Percentiles rank a stretch among this genome's conserved stretches.
Evolutionary conservation across 192 early-diverging fungal genomes (phyloP).

Genomic region (Gigaspora rosea): DNA sequence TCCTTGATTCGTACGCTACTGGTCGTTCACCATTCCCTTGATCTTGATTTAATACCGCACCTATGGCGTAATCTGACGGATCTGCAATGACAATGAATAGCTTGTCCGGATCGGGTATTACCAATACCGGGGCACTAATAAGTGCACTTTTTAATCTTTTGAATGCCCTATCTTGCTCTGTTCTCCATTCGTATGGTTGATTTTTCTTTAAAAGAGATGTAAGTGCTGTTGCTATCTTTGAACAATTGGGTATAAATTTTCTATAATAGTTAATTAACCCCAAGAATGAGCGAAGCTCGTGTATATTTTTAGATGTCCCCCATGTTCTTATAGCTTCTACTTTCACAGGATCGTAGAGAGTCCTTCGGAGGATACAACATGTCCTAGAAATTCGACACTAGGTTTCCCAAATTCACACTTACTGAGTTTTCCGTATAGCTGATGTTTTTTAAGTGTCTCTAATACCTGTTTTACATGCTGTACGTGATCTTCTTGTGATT

Average conservation of each 20-base stretch:
- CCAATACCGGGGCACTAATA: too few species aligned
- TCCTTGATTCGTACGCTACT: constrained; percentile 37
- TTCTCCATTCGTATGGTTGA: constrained; percentile 28
- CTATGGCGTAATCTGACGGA: constrained; percentile 32
- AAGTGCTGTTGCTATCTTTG: constrained; percentile 33
- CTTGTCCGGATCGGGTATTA: too few species aligned
- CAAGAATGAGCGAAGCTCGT: constrained; percentile 37
- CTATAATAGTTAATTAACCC: constrained; percentile 44
- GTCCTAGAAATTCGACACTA: constrained; percentile 39
- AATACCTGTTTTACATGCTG: constrained; percentile 36
- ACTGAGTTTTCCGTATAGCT: constrained; percentile 22
- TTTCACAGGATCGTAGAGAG: constrained; percentile 33
- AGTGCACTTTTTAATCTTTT: constrained; percentile 25
- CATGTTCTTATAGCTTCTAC: constrained; percentile 28
- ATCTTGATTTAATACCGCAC: constrained; percentile 32
- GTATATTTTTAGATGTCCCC: too few species aligned
- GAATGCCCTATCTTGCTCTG: constrained; percentile 23
- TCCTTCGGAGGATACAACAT: constrained; percentile 32
- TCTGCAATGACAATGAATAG: constrained; percentile 29
- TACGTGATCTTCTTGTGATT: constrained; percentile 35
- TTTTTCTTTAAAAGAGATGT: constrained; percentile 37
- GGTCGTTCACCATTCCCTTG: constrained; percentile 24
- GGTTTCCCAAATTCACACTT: constrained; percentile 39
- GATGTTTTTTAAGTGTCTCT: constrained; percentile 4
- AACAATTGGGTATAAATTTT: constrained; percentile 39